Base-by-base conservation (phyloP, 2,329 filamentous ascomycete species). In the Boeremia exigua region DNA sequence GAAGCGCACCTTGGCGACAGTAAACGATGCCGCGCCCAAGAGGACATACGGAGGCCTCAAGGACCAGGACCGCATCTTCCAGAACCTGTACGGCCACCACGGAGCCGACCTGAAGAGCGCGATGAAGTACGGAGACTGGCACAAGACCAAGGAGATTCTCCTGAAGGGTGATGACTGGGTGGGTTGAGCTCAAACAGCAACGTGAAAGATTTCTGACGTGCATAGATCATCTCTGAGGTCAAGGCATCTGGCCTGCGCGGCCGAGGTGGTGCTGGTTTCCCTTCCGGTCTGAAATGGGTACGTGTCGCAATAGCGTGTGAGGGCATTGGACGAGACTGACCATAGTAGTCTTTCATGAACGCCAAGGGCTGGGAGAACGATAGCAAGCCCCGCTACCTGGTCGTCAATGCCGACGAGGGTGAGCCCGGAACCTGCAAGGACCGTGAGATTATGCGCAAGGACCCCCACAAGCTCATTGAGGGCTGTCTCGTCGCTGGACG, bases 311-410 rank as follows among this genome's bases (percentile, higher is more conserved):
- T 53, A 32, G 37, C 38, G n/a, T 47, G 32, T 44, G 43, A 40
- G 14, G 30, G n/a, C 32, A 33, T 25, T 17, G 17, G 15, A 32
- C 14, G 12, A 19, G 59, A 54, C 65, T 70, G 56, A 70, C 71
- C 46, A 62, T 56, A 61, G 37, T 72, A 96, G 92, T 97, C 93
- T 45, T 99, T 99, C 80, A 99, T 99, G 95, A 99, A 99, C 84
- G 93, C 94, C 84, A 97, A 97, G 81, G 95, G 92, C 71, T 99
- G 95, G 95, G 94, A 99, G 72, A 96, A 99, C 81, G 95, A 98
- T 77, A 89, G 79, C 70, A 96, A 96, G 80, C 95, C 95, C 64
- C 88, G 95, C 72, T 99, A 99, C 75, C 84, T 99, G 51, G 94
- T 99, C 59, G 92, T 99, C 81, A 99, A 99, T 74, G 95, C 95